Evolutionary conservation across 805 yeast species (phyloP).

Genomic region (Zygotorulaspora chibaensis): DNA sequence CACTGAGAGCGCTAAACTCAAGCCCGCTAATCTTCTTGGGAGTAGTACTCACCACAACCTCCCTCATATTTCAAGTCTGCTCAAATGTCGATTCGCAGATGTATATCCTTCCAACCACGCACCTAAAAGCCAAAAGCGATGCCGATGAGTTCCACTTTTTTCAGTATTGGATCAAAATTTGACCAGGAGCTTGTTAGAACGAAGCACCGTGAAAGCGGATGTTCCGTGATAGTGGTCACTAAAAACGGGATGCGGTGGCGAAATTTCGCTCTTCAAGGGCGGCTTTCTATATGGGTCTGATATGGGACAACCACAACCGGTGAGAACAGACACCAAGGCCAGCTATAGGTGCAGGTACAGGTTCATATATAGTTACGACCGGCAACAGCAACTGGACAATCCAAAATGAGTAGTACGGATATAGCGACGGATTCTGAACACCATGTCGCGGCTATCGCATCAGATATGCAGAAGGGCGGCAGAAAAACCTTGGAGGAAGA

Average conservation of each 20-base stretch:
- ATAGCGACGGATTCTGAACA: slow-evolving; percentile 2
- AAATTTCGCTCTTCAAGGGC: too few relatives aligned
- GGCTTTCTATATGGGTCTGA: too few relatives aligned
- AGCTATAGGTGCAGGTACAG: slow-evolving; percentile 1
- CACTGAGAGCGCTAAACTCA: slow-evolving; percentile 89
- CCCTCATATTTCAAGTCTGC: slow-evolving; percentile 31
- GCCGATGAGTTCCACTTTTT: background rate
- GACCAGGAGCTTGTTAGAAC: too few relatives aligned
- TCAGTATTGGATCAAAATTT: background rate
- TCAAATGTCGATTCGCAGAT: background rate
- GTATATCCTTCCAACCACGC: background rate
- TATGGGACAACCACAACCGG: background rate
- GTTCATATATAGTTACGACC: background rate
- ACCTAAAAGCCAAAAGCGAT: background rate
- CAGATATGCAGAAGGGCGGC: slow-evolving; percentile 1
- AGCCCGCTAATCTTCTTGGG: slow-evolving; percentile 89
- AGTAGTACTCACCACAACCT: slow-evolving; percentile 58
- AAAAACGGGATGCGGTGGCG: too few relatives aligned
- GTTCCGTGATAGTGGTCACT: too few relatives aligned
- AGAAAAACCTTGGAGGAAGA: slow-evolving; percentile 75
- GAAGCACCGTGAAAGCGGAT: too few relatives aligned
- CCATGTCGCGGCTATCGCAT: background rate
- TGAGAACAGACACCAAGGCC: slow-evolving; percentile 1
- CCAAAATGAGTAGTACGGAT: slow-evolving; percentile 3
- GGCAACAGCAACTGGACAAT: too few relatives aligned